phyloP scores from a whole-genome alignment of 208 protist genomes.

The Leishmania tropica region DNA sequence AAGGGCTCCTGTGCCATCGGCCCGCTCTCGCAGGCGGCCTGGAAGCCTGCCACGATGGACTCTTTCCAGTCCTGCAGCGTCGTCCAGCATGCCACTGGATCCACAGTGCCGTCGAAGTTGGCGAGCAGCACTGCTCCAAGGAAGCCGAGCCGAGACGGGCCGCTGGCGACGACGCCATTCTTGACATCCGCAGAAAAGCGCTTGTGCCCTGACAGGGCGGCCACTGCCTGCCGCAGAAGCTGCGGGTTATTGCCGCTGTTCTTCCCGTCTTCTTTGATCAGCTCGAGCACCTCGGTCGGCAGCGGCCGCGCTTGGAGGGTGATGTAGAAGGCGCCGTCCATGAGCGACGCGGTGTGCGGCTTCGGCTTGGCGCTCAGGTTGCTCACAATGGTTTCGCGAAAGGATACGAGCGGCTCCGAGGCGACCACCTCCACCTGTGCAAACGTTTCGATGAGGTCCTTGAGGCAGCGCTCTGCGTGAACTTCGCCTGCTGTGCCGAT shows the following conservation, averaged over 20 bases:
- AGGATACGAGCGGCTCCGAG: slow-evolving; percentile 90
- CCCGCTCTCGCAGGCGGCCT: slow-evolving; percentile 92
- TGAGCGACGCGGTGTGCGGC: slow-evolving; percentile 57
- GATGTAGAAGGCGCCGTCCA: slow-evolving; percentile 72
- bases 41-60: slow-evolving; percentile 95
- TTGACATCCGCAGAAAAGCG: slow-evolving; percentile 50
- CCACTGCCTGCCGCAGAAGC: slow-evolving; percentile 41
- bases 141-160: slow-evolving; percentile 73
- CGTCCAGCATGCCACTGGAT: slow-evolving; percentile 23
- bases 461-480: slow-evolving; percentile 96
- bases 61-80: slow-evolving; percentile 71
- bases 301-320: slow-evolving; percentile 75
- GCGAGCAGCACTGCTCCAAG: slow-evolving; percentile 73
- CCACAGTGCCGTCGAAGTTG: slow-evolving; percentile 54
- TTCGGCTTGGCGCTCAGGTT: slow-evolving; percentile 73
- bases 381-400: slow-evolving; percentile 82
- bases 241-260: slow-evolving; percentile 69
- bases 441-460: slow-evolving; percentile 93
- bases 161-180: slow-evolving; percentile 61
- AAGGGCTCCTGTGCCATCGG: slow-evolving; percentile 99
- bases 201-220: slow-evolving; percentile 49
- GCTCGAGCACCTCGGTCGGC: slow-evolving; percentile 72
- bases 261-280: slow-evolving; percentile 69
- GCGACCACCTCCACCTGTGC: slow-evolving; percentile 80
- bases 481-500: slow-evolving; percentile 96